phyloP scores from a whole-genome alignment of 2,329 filamentous ascomycete species.

The Xylaria sp. region DNA sequence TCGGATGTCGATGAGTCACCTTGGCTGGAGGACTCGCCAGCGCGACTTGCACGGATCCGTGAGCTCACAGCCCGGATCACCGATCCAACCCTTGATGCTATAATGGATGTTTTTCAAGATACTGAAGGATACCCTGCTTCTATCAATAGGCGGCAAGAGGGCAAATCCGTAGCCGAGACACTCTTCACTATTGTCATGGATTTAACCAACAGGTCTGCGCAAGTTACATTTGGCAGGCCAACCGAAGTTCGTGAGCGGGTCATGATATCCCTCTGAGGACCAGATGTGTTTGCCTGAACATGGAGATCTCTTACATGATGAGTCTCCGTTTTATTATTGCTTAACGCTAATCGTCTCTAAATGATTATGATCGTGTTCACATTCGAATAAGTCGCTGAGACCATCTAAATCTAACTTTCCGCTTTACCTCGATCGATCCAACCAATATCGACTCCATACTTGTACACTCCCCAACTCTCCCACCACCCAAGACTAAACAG shows the following conservation, averaged over 20 bases:
- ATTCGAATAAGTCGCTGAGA: background rate
- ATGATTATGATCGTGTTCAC: background rate
- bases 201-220: conserved; percentile 42
- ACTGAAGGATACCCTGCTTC: conserved; percentile 45
- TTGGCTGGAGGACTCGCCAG: conserved; percentile 48
- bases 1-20: conserved; percentile 46
- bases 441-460: conserved; percentile 32
- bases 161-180: conserved; percentile 42
- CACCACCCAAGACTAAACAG: conserved; percentile 36
- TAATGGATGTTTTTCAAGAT: conserved; percentile 47
- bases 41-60: conserved; percentile 42
- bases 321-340: background rate
- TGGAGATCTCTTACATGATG: background rate
- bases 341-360: background rate
- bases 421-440: conserved; percentile 29
- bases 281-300: background rate
- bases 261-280: conserved; percentile 38
- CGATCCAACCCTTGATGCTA: conserved; percentile 31
- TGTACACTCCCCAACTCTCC: conserved; percentile 32
- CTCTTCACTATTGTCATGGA: conserved; percentile 51
- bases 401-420: background rate
- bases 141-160: conserved; percentile 47
- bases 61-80: conserved; percentile 40
- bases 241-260: conserved; percentile 42
- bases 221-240: conserved; percentile 48